Conservation (phyloP, 2,329 filamentous ascomycete species). For the Coleophoma crateriformis region DNA sequence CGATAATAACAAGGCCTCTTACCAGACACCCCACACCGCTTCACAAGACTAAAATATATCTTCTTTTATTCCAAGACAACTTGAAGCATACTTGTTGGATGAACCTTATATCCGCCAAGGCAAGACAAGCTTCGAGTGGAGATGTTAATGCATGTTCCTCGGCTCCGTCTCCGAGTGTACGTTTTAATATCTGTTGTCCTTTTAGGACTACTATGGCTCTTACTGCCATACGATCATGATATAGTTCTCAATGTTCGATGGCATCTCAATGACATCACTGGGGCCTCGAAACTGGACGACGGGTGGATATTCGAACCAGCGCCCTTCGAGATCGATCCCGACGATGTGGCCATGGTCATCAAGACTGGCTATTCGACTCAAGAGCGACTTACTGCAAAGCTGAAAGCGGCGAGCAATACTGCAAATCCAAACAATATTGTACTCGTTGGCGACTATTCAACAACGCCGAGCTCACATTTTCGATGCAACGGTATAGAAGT, state of each 20-base stretch:
- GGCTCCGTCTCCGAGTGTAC: background rate
- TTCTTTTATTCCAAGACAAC: too few relatives aligned
- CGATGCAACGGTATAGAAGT: background rate
- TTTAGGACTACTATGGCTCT: background rate
- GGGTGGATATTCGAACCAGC: background rate
- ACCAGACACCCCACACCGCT: too few relatives aligned
- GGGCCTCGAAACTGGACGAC: background rate
- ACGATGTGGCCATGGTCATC: constrained; percentile 3
- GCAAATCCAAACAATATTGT: background rate
- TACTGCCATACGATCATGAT: constrained; percentile 2
- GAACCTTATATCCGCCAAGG: too few relatives aligned
- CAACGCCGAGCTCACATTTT: background rate
- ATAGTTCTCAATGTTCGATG: constrained; percentile 3
- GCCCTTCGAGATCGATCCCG: background rate
- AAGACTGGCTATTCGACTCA: constrained; percentile 7
- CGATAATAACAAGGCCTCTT: too few relatives aligned
- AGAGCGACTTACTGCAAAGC: constrained; percentile 1
- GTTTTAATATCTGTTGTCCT: background rate
- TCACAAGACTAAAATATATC: too few relatives aligned
- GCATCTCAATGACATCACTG: background rate
- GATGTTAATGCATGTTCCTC: background rate
- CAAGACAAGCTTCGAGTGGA: background rate
- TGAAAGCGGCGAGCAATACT: background rate
- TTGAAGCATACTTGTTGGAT: too few relatives aligned
- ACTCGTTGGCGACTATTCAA: constrained; percentile 5